These are phyloP conservation scores for Inonotus hispidus DNA, from an alignment of 1,284 basidiomycete species.

Conservation along the genomic window DNA sequence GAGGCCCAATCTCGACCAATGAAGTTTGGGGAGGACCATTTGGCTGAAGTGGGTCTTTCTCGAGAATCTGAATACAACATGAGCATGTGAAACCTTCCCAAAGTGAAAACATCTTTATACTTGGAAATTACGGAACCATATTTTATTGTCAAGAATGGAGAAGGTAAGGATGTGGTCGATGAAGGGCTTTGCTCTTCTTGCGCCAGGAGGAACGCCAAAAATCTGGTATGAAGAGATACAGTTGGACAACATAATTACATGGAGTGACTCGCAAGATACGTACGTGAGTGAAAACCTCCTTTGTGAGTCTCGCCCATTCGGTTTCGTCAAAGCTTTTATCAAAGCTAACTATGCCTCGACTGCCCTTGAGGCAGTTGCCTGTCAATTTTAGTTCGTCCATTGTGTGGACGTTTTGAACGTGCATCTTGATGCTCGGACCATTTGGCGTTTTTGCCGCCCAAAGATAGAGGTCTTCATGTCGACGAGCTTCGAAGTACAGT, in stretches of 20 bases:
- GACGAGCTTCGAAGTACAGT: slow-evolving; percentile 94
- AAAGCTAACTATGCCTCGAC: slow-evolving; percentile 88
- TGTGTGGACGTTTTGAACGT: slow-evolving; percentile 98
- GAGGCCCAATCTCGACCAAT: slow-evolving; percentile 92
- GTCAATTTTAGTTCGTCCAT: slow-evolving; percentile 99
- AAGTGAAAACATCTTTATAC: slow-evolving; percentile 35
- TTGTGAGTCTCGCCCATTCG: slow-evolving; percentile 86
- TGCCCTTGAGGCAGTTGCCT: slow-evolving; percentile 97
- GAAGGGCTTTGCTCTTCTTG: slow-evolving; percentile 93
- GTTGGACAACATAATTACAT: slow-evolving; percentile 14
- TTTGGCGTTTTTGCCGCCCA: slow-evolving; percentile 98
- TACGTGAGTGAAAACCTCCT: slow-evolving; percentile 96
- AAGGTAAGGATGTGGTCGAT: slow-evolving; percentile 97
- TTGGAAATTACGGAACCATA: slow-evolving; percentile 99
- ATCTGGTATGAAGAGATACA: slow-evolving; percentile 50
- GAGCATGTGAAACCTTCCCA: background rate
- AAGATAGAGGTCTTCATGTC: slow-evolving; percentile 94
- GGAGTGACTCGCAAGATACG: slow-evolving; percentile 34
- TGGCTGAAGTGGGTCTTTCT: slow-evolving; percentile 73
- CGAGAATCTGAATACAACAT: slow-evolving; percentile 54
- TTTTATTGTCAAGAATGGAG: slow-evolving; percentile 92
- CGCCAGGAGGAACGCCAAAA: slow-evolving; percentile 88
- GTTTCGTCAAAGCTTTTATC: slow-evolving; percentile 87
- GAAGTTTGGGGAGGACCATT: slow-evolving; percentile 73
- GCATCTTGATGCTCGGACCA: slow-evolving; percentile 95